phyloP scores from a whole-genome alignment of 2,329 filamentous ascomycete genomes.

The Calonectria honghensis region DNA sequence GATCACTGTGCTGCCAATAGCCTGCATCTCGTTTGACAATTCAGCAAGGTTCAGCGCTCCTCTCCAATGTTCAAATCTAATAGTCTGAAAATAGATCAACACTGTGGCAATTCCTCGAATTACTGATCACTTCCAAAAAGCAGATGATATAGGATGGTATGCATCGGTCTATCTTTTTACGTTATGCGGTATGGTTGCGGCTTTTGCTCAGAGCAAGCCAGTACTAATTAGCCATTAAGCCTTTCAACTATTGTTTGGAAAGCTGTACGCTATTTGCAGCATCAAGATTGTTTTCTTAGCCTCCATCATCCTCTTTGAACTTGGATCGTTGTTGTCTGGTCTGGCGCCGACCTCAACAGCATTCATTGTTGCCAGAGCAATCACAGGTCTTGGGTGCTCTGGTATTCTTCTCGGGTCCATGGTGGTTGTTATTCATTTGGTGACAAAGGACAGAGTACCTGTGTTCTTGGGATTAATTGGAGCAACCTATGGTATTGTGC shows the following conservation, averaged over 20 bases:
- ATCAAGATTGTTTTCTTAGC: slow-evolving; percentile 68
- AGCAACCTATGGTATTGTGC: slow-evolving; percentile 56
- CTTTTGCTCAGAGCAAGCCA: neutral
- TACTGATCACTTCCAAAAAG: slow-evolving; percentile 68
- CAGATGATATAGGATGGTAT: slow-evolving; percentile 74
- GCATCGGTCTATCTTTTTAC: slow-evolving; percentile 71
- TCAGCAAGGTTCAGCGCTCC: neutral
- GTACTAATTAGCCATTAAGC: slow-evolving; percentile 12
- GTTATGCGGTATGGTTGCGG: slow-evolving; percentile 52
- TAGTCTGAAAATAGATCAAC: slow-evolving; percentile 59
- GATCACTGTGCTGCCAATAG: neutral
- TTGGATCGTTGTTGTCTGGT: slow-evolving; percentile 71
- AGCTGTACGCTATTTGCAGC: slow-evolving; percentile 69
- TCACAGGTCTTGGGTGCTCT: slow-evolving; percentile 66
- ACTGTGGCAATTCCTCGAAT: slow-evolving; percentile 72
- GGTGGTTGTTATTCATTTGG: slow-evolving; percentile 67
- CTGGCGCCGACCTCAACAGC: slow-evolving; percentile 65
- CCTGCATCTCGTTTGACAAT: slow-evolving; percentile 10
- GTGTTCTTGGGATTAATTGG: slow-evolving; percentile 58
- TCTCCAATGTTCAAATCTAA: neutral
- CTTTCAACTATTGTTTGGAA: slow-evolving; percentile 61
- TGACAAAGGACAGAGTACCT: slow-evolving; percentile 55
- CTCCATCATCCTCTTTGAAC: slow-evolving; percentile 70
- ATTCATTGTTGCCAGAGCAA: slow-evolving; percentile 70
- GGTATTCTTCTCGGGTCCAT: slow-evolving; percentile 68